Evolutionary conservation across 495 filamentous ascomycete species (phyloP).

Genomic region (Aspergillus conjunctus): DNA sequence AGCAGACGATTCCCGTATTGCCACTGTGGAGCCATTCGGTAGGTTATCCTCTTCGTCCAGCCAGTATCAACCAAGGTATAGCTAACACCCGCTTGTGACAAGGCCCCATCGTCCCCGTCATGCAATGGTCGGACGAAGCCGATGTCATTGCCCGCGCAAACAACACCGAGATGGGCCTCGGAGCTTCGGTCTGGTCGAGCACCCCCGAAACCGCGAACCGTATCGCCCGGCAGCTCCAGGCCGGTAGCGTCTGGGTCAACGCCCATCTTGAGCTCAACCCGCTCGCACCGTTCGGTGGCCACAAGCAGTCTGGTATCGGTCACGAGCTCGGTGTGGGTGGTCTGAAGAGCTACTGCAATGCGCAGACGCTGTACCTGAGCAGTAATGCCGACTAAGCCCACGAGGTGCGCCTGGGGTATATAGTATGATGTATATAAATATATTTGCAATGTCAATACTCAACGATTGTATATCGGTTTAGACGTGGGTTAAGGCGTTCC

Average conservation of each 20-base stretch:
- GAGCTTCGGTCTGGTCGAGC: slow-evolving; percentile 77
- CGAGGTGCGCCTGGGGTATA: not conserved
- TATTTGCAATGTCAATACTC: too few relatives aligned
- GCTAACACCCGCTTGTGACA: slow-evolving; percentile 48
- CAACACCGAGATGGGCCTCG: slow-evolving; percentile 81
- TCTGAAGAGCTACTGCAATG: slow-evolving; percentile 2
- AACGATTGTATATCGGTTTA: too few relatives aligned
- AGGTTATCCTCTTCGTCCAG: not conserved
- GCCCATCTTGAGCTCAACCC: slow-evolving; percentile 30
- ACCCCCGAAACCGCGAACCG: slow-evolving; percentile 74
- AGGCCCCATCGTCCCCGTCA: slow-evolving; percentile 45
- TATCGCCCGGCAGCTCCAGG: slow-evolving; percentile 74
- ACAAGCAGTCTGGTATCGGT: slow-evolving; percentile 59
- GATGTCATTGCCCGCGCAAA: slow-evolving; percentile 83
- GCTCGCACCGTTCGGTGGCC: slow-evolving; percentile 52
- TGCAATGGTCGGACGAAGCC: slow-evolving; percentile 72
- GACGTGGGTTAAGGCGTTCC: too few relatives aligned
- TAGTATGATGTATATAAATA: not conserved
- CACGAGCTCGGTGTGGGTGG: slow-evolving; percentile 2
- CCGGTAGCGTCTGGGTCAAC: slow-evolving; percentile 51
- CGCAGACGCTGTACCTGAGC: not conserved
- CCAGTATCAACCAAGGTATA: slow-evolving; percentile 39
- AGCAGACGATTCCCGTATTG: slow-evolving; percentile 3
- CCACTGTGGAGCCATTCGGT: slow-evolving; percentile 13
- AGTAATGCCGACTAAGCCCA: not conserved